Evolutionary conservation across 2,329 filamentous ascomycete genomes (phyloP).

Genomic region (Hirsutella minnesotensis): DNA sequence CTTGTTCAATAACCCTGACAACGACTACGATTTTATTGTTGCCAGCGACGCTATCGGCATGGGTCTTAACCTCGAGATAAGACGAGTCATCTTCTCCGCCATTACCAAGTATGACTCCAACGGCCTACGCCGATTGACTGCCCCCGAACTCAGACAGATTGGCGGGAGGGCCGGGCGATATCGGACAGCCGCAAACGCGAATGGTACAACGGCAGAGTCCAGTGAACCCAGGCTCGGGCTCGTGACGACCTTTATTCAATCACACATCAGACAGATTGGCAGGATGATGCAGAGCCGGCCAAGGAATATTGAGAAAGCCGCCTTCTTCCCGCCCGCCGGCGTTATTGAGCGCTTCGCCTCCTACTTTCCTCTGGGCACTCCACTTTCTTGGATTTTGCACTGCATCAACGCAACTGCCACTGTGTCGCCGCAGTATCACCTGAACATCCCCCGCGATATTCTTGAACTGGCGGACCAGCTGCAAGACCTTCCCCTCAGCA

Average conservation of each 20-base stretch:
- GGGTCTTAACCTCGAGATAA: slow-evolving; percentile 89
- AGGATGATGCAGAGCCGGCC: slow-evolving; percentile 52
- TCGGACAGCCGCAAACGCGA: slow-evolving; percentile 42
- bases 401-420: slow-evolving; percentile 60
- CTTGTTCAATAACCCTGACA: slow-evolving; percentile 89
- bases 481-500: slow-evolving; percentile 56
- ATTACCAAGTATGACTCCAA: slow-evolving; percentile 59
- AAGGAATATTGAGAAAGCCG: slow-evolving; percentile 56
- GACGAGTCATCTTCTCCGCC: slow-evolving; percentile 78
- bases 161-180: slow-evolving; percentile 85
- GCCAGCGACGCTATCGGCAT: slow-evolving; percentile 96
- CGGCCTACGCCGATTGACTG: slow-evolving; percentile 43
- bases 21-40: slow-evolving; percentile 88
- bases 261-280: slow-evolving; percentile 53
- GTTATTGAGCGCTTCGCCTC: slow-evolving; percentile 65
- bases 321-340: slow-evolving; percentile 58
- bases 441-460: slow-evolving; percentile 46
- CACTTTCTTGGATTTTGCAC: slow-evolving; percentile 71
- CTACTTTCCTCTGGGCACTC: slow-evolving; percentile 71
- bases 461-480: slow-evolving; percentile 62
- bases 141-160: slow-evolving; percentile 88
- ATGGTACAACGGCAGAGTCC: slow-evolving; percentile 1
- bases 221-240: slow-evolving; percentile 42
- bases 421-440: slow-evolving; percentile 53
- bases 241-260: slow-evolving; percentile 65